phyloP scores from a whole-genome alignment of 768 basidiomycete species.

The Kondoa malvinella region DNA sequence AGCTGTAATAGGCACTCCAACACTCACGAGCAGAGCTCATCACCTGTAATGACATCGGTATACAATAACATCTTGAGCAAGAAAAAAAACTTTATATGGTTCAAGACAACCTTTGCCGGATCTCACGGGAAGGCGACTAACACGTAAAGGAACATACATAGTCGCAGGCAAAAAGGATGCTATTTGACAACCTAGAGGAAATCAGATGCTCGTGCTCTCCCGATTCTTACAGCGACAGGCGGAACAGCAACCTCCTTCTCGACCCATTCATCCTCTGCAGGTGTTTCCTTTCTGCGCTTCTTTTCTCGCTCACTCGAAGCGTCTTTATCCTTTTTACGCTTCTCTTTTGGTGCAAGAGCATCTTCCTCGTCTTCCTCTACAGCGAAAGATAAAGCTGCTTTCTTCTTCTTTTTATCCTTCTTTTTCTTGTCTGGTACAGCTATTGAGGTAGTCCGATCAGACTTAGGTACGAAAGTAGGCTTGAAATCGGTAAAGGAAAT shows the following conservation, averaged over 20 bases:
- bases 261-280: constrained; percentile 25
- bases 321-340: constrained; percentile 27
- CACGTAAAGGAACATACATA: too few relatives aligned
- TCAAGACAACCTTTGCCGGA: neutral
- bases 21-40: constrained; percentile 34
- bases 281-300: neutral
- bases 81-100: neutral
- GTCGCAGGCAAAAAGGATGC: neutral
- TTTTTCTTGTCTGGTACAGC: constrained; percentile 35
- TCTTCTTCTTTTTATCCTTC: constrained; percentile 38
- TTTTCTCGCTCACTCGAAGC: constrained; percentile 37
- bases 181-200: constrained; percentile 3
- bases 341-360: constrained; percentile 17
- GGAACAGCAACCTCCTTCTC: constrained; percentile 23
- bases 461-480: constrained; percentile 58
- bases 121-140: too few relatives aligned
- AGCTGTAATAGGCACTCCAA: neutral
- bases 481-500: constrained; percentile 49
- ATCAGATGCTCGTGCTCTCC: constrained; percentile 8
- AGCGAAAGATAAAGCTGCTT: constrained; percentile 56
- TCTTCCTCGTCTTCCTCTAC: constrained; percentile 47
- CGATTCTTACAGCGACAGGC: constrained; percentile 25
- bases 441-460: constrained; percentile 34
- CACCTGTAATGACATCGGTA: constrained; percentile 33
- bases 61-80: constrained; percentile 31